Evolutionary conservation across 2,329 filamentous ascomycete species (phyloP).

Genomic region (Aschersonia sp.): DNA sequence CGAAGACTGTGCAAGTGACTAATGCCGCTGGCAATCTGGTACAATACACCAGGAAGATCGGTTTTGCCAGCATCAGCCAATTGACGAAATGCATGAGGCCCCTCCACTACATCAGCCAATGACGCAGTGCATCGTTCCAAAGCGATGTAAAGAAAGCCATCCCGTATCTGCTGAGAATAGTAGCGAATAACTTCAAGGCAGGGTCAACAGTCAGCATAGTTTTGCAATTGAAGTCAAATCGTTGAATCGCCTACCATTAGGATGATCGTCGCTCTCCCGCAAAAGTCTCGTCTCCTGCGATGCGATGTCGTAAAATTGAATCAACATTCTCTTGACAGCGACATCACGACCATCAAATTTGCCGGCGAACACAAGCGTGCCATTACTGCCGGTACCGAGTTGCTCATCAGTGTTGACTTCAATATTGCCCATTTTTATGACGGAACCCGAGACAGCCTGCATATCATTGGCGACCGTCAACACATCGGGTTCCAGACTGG

Average conservation of each 20-base stretch:
- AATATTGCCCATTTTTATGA: slow-evolving; percentile 47
- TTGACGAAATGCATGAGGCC: slow-evolving; percentile 49
- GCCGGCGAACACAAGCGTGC: slow-evolving; percentile 93
- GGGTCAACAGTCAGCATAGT: slow-evolving; percentile 1
- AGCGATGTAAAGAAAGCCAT: slow-evolving; percentile 90
- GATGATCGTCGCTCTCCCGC: slow-evolving; percentile 87
- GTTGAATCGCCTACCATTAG: slow-evolving; percentile 45
- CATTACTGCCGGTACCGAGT: slow-evolving; percentile 75
- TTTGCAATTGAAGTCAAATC: too few relatives aligned
- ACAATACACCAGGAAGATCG: slow-evolving; percentile 66
- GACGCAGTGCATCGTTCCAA: slow-evolving; percentile 90
- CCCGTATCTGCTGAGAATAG: slow-evolving; percentile 78
- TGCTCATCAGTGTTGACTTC: slow-evolving; percentile 50
- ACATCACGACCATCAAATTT: slow-evolving; percentile 87
- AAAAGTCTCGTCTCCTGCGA: slow-evolving; percentile 85
- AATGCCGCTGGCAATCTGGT: slow-evolving; percentile 82
- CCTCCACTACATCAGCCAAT: slow-evolving; percentile 79
- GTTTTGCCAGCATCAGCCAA: slow-evolving; percentile 59
- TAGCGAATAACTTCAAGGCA: slow-evolving; percentile 66
- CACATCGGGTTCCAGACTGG: slow-evolving; percentile 46
- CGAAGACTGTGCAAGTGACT: slow-evolving; percentile 80
- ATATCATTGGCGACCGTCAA: slow-evolving; percentile 42
- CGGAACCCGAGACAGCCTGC: slow-evolving; percentile 43
- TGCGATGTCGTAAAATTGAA: slow-evolving; percentile 90
- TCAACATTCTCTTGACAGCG: slow-evolving; percentile 92